Conservation (phyloP, 257 asterid species). For the Solanum bukasovii region DNA sequence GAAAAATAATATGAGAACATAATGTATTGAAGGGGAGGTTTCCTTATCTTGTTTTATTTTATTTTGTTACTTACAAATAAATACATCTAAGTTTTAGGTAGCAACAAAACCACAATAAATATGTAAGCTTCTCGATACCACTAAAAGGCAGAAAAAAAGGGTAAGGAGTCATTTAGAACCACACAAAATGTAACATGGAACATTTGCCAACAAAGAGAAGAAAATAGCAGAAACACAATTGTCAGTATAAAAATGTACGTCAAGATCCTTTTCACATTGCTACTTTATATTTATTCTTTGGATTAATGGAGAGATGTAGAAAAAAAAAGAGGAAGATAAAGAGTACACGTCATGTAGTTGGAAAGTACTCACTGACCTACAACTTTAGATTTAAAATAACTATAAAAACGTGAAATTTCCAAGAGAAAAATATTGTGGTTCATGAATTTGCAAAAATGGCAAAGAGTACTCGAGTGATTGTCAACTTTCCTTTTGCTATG, state of each 20-base stretch:
- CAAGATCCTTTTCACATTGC: not conserved
- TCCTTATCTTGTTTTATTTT: conserved; percentile 3
- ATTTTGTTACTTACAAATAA: not conserved
- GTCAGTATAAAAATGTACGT: not conserved
- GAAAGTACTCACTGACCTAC: not conserved
- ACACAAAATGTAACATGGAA: not conserved
- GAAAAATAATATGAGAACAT: not conserved
- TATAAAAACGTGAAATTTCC: not conserved
- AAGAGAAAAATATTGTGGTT: not conserved
- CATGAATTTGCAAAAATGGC: not conserved
- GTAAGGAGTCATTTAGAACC: not conserved
- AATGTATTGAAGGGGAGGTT: not conserved
- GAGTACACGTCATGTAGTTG: not conserved
- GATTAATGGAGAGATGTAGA: no score
- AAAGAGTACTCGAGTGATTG: not conserved
- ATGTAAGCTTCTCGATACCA: not conserved
- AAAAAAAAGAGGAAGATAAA: not conserved
- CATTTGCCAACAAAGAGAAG: not conserved
- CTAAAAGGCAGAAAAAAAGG: not conserved
- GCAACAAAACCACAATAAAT: not conserved
- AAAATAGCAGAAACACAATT: not conserved
- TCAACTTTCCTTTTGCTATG: not conserved
- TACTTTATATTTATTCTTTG: not conserved
- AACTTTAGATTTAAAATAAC: not conserved
- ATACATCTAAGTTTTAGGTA: not conserved